These are phyloP conservation scores for Colletotrichum filicis DNA, from an alignment of 2,329 filamentous ascomycete species.

Conservation along the genomic window DNA sequence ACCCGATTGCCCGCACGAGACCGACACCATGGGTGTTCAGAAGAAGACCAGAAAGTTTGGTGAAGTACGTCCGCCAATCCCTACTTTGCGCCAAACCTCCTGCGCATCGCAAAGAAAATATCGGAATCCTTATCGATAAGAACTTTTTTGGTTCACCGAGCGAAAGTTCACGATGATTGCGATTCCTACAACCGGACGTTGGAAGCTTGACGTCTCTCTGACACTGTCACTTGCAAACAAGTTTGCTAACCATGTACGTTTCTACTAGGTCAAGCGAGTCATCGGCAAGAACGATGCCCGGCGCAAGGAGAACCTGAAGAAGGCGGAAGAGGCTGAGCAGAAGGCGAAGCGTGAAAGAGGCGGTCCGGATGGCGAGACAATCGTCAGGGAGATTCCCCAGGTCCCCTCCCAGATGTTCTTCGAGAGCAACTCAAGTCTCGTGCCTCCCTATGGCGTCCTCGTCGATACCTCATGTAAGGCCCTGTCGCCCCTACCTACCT, in stretches of 20 bases:
- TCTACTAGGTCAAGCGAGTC: constrained; percentile 76
- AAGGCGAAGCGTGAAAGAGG: constrained; percentile 69
- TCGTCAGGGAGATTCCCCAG: constrained; percentile 75
- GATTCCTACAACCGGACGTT: neutral
- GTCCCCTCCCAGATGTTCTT: constrained; percentile 89
- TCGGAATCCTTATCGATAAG: constrained; percentile 30
- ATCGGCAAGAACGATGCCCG: constrained; percentile 85
- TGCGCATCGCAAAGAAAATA: neutral
- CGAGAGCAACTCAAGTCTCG: constrained; percentile 85
- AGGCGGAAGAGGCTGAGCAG: constrained; percentile 65
- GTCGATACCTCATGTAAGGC: constrained; percentile 70
- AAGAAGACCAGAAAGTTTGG: constrained; percentile 96
- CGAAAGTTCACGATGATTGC: constrained; percentile 41
- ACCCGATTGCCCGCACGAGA: neutral
- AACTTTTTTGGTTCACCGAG: neutral
- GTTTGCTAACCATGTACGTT: constrained; percentile 11
- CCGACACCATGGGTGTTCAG: constrained; percentile 78
- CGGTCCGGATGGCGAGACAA: constrained; percentile 60
- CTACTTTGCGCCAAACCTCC: constrained; percentile 18
- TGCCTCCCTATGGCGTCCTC: constrained; percentile 83
- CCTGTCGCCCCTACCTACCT: neutral
- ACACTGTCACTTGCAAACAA: neutral
- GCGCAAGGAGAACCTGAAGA: constrained; percentile 82
- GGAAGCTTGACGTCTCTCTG: too few relatives aligned
- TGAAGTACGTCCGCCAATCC: constrained; percentile 55